Evolutionary conservation across 164 flowering plant genomes (phyloP).

Genomic region (Aristolochia californica): DNA sequence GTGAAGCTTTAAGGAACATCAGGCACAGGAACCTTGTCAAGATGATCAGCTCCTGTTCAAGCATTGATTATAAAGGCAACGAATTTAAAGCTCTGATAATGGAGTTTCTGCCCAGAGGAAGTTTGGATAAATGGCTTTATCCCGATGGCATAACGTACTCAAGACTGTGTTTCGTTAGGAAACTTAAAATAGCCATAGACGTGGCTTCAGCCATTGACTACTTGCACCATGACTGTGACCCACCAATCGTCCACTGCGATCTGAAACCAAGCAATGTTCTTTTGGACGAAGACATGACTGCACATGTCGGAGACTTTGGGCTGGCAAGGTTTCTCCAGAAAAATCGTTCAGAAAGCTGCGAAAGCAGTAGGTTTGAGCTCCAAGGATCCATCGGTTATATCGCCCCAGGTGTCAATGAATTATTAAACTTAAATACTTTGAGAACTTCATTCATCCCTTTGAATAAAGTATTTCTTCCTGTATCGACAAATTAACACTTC

Average conservation of each 20-base stretch:
- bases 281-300: conserved; percentile 7
- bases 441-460: no score
- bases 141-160: background rate
- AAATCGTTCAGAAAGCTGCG: no score
- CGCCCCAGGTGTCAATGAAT: no score
- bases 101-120: conserved; percentile 9
- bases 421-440: no score
- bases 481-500: no score
- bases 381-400: no score
- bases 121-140: conserved; percentile 6
- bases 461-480: no score
- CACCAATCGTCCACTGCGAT: conserved; percentile 5
- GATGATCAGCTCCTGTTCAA: no score
- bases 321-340: conserved; percentile 6
- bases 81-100: conserved; percentile 8
- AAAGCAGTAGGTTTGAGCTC: no score
- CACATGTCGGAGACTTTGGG: conserved; percentile 8
- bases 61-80: background rate
- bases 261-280: conserved; percentile 7
- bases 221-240: conserved; percentile 7
- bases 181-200: conserved; percentile 1
- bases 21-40: no score
- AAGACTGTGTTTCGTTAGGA: background rate
- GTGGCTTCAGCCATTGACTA: conserved; percentile 5
- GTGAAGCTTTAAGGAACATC: conserved; percentile 13